Evolutionary conservation across 2,329 filamentous ascomycete genomes (phyloP).

Genomic region (Neofusicoccum umdonicola): DNA sequence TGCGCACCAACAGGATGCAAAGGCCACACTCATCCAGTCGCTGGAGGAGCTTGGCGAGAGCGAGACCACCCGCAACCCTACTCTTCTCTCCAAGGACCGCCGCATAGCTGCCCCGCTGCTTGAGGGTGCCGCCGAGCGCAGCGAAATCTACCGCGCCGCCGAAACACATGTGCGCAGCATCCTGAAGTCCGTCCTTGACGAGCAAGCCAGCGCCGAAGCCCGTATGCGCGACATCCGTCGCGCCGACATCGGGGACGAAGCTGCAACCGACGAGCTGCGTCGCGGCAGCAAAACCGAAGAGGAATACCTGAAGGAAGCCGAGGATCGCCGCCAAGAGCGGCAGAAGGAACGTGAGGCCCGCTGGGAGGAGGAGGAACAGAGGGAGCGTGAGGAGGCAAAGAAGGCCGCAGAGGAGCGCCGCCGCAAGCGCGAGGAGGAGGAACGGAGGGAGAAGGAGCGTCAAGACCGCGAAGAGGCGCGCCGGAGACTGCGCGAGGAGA

Average conservation of each 20-base stretch:
- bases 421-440: constrained; percentile 48
- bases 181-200: constrained; percentile 61
- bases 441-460: constrained; percentile 40
- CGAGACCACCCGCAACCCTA: constrained; percentile 73
- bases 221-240: constrained; percentile 67
- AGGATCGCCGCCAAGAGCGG: constrained; percentile 58
- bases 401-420: constrained; percentile 50
- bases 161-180: constrained; percentile 65
- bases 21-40: constrained; percentile 63
- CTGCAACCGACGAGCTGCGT: constrained; percentile 62
- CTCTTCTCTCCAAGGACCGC: constrained; percentile 69
- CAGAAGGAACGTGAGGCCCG: constrained; percentile 62
- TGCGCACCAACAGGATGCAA: constrained; percentile 59
- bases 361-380: constrained; percentile 56
- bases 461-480: constrained; percentile 26
- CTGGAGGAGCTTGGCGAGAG: constrained; percentile 68
- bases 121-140: constrained; percentile 74
- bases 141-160: constrained; percentile 71
- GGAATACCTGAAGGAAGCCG: constrained; percentile 68
- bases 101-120: constrained; percentile 72
- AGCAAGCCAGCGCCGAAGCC: constrained; percentile 57
- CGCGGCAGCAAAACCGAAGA: constrained; percentile 71
- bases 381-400: constrained; percentile 55
- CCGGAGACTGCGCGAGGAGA: constrained; percentile 46
- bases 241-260: constrained; percentile 67